A percentile compares a stretch with the other conserved stretches of the same genome.
These are phyloP conservation scores for Fraxinus quadrangulata DNA, from an alignment of 257 asterid species.

Conservation along the genomic window DNA sequence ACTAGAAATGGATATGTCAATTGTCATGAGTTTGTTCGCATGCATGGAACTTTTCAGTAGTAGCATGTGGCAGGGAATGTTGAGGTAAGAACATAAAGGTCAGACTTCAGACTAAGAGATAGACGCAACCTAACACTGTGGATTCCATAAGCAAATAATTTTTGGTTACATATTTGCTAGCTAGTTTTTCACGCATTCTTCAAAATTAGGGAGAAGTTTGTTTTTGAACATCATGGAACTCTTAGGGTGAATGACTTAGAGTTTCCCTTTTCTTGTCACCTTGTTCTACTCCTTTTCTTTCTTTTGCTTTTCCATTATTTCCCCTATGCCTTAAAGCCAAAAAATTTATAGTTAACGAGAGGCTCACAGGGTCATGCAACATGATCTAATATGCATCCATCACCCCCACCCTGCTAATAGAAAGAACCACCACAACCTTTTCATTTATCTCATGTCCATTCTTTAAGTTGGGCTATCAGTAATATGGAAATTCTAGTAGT, in stretches of 20 bases:
- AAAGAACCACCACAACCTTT: neutral
- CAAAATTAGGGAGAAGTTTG: neutral
- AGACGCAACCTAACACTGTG: conserved; percentile 16
- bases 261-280: neutral
- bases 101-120: conserved; percentile 9
- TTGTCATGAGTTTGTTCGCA: neutral
- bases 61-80: neutral
- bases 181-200: neutral
- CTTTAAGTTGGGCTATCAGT: neutral
- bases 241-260: neutral
- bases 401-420: neutral
- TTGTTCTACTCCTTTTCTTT: neutral
- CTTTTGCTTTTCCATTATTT: neutral
- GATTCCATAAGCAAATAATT: neutral
- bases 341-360: neutral
- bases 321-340: neutral
- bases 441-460: neutral
- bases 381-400: neutral
- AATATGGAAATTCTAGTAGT: neutral
- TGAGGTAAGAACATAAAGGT: conserved; percentile 4
- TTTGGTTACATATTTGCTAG: conserved; percentile 5
- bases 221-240: neutral
- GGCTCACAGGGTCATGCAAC: neutral
- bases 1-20: conserved; percentile 4
- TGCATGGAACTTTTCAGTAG: neutral